Percentiles rank a stretch among this genome's conserved stretches.
These are phyloP conservation scores for Setomelanomma holmii DNA, from an alignment of 2,329 filamentous ascomycete species.

Conservation along the genomic window DNA sequence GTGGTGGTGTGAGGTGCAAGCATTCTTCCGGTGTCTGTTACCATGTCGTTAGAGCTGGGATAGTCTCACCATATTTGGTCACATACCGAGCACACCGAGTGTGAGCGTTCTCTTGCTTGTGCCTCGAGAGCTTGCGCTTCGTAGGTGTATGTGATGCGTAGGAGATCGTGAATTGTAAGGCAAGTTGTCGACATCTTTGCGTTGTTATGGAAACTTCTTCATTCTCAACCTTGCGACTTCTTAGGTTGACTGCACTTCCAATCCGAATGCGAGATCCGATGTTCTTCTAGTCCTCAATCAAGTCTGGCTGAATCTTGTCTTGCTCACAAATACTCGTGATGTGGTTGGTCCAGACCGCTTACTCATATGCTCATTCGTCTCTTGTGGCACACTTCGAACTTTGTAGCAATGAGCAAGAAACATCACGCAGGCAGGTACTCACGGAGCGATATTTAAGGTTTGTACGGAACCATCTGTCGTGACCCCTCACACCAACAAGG, in stretches of 20 bases:
- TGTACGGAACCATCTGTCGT: too few relatives aligned
- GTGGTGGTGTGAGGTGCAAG: constrained; percentile 14
- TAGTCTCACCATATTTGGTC: too few relatives aligned
- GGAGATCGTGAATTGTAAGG: constrained; percentile 39
- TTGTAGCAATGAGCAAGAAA: not conserved
- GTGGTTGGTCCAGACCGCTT: constrained; percentile 24
- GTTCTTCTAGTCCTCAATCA: constrained; percentile 11
- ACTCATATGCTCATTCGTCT: too few relatives aligned
- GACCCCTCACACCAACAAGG: not conserved
- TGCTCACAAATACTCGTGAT: constrained; percentile 29
- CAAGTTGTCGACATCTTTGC: constrained; percentile 40
- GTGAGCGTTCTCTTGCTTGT: constrained; percentile 23
- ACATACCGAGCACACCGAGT: constrained; percentile 35
- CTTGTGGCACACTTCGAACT: not conserved
- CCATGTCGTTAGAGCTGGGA: constrained; percentile 9
- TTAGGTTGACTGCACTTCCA: not conserved
- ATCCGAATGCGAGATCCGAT: not conserved
- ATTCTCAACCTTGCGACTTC: not conserved
- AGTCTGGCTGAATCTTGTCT: constrained; percentile 4
- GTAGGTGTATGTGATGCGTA: constrained; percentile 45
- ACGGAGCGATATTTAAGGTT: too few relatives aligned
- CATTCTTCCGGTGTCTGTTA: constrained; percentile 35
- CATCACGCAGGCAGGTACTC: too few relatives aligned
- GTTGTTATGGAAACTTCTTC: not conserved
- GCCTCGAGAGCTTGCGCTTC: constrained; percentile 34